Evolutionary conservation across 208 protist genomes (phyloP), one percentile per base, ranked within the genome.

Genomic region (Leishmania mexicana): DNA sequence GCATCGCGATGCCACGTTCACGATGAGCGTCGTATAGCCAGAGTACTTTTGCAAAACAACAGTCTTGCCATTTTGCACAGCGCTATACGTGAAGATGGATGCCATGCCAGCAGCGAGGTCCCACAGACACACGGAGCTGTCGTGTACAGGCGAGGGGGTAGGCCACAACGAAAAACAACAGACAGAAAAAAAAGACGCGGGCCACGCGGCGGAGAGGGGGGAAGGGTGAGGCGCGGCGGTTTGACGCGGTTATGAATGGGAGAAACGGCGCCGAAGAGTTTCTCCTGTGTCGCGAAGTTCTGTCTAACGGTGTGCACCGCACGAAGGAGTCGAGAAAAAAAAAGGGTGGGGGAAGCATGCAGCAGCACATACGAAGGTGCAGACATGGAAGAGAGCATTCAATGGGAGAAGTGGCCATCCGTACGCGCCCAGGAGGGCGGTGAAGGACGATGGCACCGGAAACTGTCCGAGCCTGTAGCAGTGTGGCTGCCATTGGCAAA

Each of bases 1-100:
- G 78, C 92, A 95, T 47, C 85, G 85, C 4, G 92, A 95, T 2
- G 92, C 92, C 8, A 89, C 88, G 76, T 95, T 95, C 38, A 94
- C 89, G 13, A 95, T 73, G 17, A 95, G 76, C 38, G 85, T 92
- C 17, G 90, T 89, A 53, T 80, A 77, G 15, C 89, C 89, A n/a
- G 71, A 81, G 79, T 92, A 92, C 45, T 84, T 79, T 10, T 85
- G 73, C 35, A 95, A 83, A n/a, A 85, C 40, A 8, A 92, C 84
- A 0, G 68, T 77, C 74, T 81, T 86, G 38, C 89, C 92, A 47
- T 60, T 65, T 31, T 81, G 80, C 10, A 74, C 35, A 3, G 83
- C 87, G 21, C 83, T 89, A 72, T 87, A 89, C 47, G 62, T 80
- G 58, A 84, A 87, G 40, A 87, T 76, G 35, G 81, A 83, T 21